phyloP scores from a whole-genome alignment of 2,329 filamentous ascomycete species.

The Berkeleyomyces rouxiae region DNA sequence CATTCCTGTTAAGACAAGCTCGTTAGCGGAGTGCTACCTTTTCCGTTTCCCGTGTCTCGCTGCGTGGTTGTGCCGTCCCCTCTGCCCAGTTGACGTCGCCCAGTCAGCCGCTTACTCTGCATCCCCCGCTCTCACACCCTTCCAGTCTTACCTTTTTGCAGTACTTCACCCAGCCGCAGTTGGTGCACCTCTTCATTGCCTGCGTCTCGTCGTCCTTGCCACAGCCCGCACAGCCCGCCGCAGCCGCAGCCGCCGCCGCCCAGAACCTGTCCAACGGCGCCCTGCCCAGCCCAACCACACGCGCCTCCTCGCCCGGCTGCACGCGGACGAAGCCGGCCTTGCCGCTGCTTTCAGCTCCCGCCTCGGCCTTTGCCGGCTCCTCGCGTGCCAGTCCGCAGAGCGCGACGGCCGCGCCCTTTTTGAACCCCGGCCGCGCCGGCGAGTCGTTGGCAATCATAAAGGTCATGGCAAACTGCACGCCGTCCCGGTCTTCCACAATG shows the following conservation, averaged over 20 bases:
- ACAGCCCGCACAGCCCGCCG: constrained; percentile 18
- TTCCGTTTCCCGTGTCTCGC: not conserved
- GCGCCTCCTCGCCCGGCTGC: constrained; percentile 19
- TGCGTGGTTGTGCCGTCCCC: not conserved
- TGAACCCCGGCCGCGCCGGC: constrained; percentile 22
- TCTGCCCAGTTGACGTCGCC: not conserved
- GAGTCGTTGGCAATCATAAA: constrained; percentile 26
- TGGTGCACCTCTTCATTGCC: constrained; percentile 26
- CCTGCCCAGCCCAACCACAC: constrained; percentile 22
- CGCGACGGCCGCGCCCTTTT: constrained; percentile 24
- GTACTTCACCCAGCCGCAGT: constrained; percentile 28
- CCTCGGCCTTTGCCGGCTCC: constrained; percentile 16
- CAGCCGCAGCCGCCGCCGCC: constrained; percentile 19
- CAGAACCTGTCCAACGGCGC: constrained; percentile 17
- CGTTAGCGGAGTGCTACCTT: constrained; percentile 2
- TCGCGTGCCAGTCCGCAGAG: constrained; percentile 21
- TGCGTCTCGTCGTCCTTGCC: constrained; percentile 18
- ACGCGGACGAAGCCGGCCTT: constrained; percentile 25
- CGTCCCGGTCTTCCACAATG: constrained; percentile 25
- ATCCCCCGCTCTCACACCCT: not conserved
- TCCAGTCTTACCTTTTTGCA: constrained; percentile 28
- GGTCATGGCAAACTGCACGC: constrained; percentile 28
- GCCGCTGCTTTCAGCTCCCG: constrained; percentile 15
- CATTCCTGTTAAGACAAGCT: constrained; percentile 12
- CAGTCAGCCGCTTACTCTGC: not conserved